phyloP scores from a whole-genome alignment of 495 filamentous ascomycete species.

The Oidiodendron maius region DNA sequence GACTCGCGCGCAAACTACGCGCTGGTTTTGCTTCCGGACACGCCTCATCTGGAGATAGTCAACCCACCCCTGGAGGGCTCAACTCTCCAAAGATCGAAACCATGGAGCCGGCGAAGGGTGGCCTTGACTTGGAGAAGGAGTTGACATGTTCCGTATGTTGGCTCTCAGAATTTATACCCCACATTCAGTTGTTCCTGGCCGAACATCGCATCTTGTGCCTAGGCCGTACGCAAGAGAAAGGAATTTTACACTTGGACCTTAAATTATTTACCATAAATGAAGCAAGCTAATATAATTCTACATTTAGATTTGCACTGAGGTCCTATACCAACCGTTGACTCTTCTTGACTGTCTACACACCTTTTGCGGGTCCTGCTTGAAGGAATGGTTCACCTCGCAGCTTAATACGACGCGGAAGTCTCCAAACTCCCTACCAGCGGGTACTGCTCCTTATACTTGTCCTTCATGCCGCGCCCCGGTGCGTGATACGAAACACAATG shows the following conservation, averaged over 20 bases:
- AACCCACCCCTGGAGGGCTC: no score
- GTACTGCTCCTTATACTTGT: constrained; percentile 66
- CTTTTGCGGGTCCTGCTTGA: constrained; percentile 90
- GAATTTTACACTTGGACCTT: no score
- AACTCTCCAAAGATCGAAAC: no score
- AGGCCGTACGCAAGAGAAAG: no score
- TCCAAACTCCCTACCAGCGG: constrained; percentile 25
- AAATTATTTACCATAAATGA: no score
- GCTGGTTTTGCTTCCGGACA: no score
- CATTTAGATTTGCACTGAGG: constrained; percentile 85
- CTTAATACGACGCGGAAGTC: constrained; percentile 38
- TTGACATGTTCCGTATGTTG: constrained; percentile 81
- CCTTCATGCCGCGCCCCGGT: constrained; percentile 87
- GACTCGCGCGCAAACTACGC: no score
- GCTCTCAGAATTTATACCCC: not conserved
- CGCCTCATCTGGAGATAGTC: no score
- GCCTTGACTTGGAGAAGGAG: constrained; percentile 76
- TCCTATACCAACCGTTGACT: constrained; percentile 91
- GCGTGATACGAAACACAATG: constrained; percentile 76
- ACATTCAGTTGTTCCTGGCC: no score
- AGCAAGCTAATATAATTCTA: constrained; percentile 11
- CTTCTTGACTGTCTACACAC: constrained; percentile 97
- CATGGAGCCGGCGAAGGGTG: constrained; percentile 21
- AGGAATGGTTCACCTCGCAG: constrained; percentile 82
- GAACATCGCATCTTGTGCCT: no score